A percentile compares a stretch with the other conserved stretches of the same genome.
phyloP scores from a whole-genome alignment of 2,329 filamentous ascomycete genomes.

The Fusarium proliferatum region DNA sequence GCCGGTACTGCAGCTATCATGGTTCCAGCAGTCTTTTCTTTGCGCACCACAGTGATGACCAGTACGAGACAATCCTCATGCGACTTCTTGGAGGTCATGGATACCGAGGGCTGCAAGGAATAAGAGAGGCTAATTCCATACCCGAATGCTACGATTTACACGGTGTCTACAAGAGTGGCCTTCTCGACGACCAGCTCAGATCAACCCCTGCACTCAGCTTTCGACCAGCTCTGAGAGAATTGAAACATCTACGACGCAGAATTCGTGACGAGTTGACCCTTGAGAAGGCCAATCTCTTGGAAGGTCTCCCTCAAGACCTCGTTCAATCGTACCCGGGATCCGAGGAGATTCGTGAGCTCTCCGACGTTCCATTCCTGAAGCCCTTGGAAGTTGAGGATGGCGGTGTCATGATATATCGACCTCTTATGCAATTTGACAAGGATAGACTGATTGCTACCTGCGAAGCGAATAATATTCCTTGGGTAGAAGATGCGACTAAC shows the following conservation, averaged over 20 bases:
- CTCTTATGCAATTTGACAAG: conserved; percentile 78
- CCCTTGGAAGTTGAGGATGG: conserved; percentile 66
- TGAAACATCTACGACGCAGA: conserved; percentile 45
- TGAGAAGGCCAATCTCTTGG: conserved; percentile 29
- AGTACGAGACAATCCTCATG: conserved; percentile 89
- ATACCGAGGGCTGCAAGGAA: conserved; percentile 78
- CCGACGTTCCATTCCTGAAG: conserved; percentile 48
- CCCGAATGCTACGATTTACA: conserved; percentile 85
- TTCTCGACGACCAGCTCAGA: conserved; percentile 58
- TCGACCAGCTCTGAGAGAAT: conserved; percentile 46
- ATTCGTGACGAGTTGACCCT: conserved; percentile 46
- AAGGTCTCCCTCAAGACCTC: conserved; percentile 30
- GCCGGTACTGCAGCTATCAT: conserved; percentile 64
- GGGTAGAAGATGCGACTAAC: conserved; percentile 91
- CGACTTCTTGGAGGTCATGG: conserved; percentile 75
- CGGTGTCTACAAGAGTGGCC: conserved; percentile 75
- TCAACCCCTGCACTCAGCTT: conserved; percentile 53
- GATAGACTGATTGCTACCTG: conserved; percentile 80
- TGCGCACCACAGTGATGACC: conserved; percentile 91
- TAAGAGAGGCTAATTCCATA: conserved; percentile 73
- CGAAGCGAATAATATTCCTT: conserved; percentile 71
- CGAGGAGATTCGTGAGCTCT: conserved; percentile 23
- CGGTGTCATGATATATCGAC: conserved; percentile 75
- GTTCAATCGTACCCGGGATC: conserved; percentile 46
- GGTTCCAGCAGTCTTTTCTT: conserved; percentile 73